Evolutionary conservation across 306 rosid species (phyloP).

Genomic region (Medicago truncatula): MtrunA17r5.0-ANR NC_053049.1:35499501-35500000

Average conservation of each 20-base stretch:
- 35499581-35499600: conserved; percentile 69
- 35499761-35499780: conserved; percentile 38
- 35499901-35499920: conserved; percentile 54
- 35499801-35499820: conserved; percentile 61
- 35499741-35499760: conserved; percentile 39
- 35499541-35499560: conserved; percentile 57
- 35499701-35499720: conserved; percentile 41
- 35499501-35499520: conserved; percentile 76
- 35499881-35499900: conserved; percentile 48
- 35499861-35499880: conserved; percentile 65
- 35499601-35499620: conserved; percentile 75
- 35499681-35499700: conserved; percentile 20
- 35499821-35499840: conserved; percentile 62
- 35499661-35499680: conserved; percentile 57
- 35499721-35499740: conserved; percentile 50
- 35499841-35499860: conserved; percentile 65
- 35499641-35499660: conserved; percentile 70
- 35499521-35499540: conserved; percentile 64
- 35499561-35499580: conserved; percentile 76
- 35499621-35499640: conserved; percentile 80
- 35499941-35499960: conserved; percentile 44
- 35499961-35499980: conserved; percentile 57
- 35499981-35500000: conserved; percentile 41
- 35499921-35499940: too few relatives aligned
- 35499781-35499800: conserved; percentile 55